These are phyloP conservation scores for Aspergillus sparsus DNA, from an alignment of 495 filamentous ascomycete genomes.

Conservation along the genomic window DNA sequence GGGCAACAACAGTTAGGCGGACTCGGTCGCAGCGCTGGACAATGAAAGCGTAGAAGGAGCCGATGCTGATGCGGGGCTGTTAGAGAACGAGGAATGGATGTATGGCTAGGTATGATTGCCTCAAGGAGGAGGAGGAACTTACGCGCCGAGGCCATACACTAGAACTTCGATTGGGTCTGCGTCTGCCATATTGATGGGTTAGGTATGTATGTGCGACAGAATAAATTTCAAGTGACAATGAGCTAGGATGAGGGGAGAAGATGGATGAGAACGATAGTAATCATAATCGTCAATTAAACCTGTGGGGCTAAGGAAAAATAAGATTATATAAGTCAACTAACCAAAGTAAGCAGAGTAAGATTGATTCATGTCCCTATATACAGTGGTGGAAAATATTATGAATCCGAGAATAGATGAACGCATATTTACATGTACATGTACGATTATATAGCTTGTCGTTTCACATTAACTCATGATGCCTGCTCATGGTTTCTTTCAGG, in stretches of 20 bases:
- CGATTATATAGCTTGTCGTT: neutral
- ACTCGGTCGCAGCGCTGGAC: conserved; percentile 42
- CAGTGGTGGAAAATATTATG: neutral
- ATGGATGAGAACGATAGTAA: too few species aligned
- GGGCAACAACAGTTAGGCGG: conserved; percentile 51
- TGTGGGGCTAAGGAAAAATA: too few species aligned
- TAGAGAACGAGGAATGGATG: conserved; percentile 6
- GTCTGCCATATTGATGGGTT: conserved; percentile 23
- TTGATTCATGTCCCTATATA: too few species aligned
- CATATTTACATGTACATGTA: conserved; percentile 1
- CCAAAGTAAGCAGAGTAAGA: too few species aligned
- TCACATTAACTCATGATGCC: conserved; percentile 2
- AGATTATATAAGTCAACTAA: too few species aligned
- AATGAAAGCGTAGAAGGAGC: conserved; percentile 52
- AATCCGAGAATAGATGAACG: neutral
- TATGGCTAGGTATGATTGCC: neutral
- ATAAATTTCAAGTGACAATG: too few species aligned
- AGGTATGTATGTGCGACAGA: neutral
- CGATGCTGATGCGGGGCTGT: conserved; percentile 31
- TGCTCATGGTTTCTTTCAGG: conserved; percentile 2
- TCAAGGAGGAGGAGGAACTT: conserved; percentile 12
- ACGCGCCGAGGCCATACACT: conserved; percentile 43
- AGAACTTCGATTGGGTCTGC: conserved; percentile 37
- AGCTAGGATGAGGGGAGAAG: too few species aligned
- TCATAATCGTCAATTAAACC: too few species aligned